Conservation (phyloP, 176 grass and related monocot genomes). For the Oryza meridionalis region DNA sequence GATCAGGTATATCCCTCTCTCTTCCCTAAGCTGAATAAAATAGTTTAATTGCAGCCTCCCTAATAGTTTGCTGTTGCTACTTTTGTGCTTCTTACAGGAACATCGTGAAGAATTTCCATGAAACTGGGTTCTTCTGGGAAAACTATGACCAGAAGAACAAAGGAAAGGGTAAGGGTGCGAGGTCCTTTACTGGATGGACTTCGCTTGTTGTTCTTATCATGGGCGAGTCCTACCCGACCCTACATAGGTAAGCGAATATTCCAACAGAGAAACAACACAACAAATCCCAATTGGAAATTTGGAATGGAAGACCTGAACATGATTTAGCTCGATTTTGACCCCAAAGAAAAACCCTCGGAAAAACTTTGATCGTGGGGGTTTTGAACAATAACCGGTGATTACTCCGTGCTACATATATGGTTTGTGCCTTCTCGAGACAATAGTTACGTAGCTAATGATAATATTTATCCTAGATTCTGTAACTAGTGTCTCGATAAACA, state of each 20-base stretch:
- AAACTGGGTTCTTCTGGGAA: constrained; percentile 93
- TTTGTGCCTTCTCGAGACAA: background rate
- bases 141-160: constrained; percentile 88
- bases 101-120: constrained; percentile 69
- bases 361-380: background rate
- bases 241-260: constrained; percentile 51
- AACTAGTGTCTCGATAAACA: background rate
- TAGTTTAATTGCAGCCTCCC: constrained; percentile 2
- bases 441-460: background rate
- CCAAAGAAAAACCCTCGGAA: background rate
- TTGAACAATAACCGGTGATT: background rate
- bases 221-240: constrained; percentile 77
- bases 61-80: constrained; percentile 8
- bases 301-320: background rate
- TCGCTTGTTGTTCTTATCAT: constrained; percentile 88
- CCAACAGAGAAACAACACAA: background rate
- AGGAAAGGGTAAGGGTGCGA: constrained; percentile 84
- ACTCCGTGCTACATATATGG: background rate
- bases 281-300: background rate
- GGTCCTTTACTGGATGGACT: constrained; percentile 93
- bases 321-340: background rate
- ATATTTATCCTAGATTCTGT: background rate
- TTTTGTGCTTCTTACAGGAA: constrained; percentile 58
- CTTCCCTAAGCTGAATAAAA: constrained; percentile 7
- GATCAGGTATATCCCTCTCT: constrained; percentile 57